Conservation (phyloP, 1,139 yeast species). For the Geotrichum fermentans region DNA sequence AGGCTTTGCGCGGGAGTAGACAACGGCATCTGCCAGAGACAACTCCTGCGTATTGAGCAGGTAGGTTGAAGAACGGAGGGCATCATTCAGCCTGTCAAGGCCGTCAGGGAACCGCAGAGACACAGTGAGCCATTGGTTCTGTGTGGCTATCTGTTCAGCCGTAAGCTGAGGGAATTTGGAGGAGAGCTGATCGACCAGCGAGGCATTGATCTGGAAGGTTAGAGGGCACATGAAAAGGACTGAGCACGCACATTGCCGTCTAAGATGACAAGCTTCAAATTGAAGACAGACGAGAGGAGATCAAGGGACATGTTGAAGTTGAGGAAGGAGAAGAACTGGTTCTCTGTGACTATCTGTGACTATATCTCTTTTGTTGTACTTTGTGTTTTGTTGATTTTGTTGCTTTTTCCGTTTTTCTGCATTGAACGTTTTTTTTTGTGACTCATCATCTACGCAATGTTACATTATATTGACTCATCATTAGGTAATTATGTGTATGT, state of each 20-base stretch:
- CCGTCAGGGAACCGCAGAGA: slow-evolving; percentile 58
- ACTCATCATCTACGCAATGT: background rate
- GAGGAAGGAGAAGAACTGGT: too few species aligned
- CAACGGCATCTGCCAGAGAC: slow-evolving; percentile 60
- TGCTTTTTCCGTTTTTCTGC: too few species aligned
- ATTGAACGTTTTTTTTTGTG: background rate
- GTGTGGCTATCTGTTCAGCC: slow-evolving; percentile 57
- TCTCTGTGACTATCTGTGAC: too few species aligned
- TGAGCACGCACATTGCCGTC: slow-evolving; percentile 21
- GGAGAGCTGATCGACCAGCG: slow-evolving; percentile 24
- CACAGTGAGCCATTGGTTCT: slow-evolving; percentile 75
- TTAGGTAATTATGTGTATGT: too few species aligned
- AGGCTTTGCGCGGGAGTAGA: slow-evolving; percentile 60
- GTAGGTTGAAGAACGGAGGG: slow-evolving; percentile 65
- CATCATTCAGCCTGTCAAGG: slow-evolving; percentile 55
- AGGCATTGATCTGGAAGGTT: slow-evolving; percentile 23
- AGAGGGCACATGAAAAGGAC: background rate
- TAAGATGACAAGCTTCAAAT: slow-evolving; percentile 26
- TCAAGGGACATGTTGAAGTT: slow-evolving; percentile 27
- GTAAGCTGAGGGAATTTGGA: slow-evolving; percentile 27
- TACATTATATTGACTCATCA: background rate
- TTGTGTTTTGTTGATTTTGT: too few species aligned
- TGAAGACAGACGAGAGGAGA: slow-evolving; percentile 29
- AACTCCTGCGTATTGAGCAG: slow-evolving; percentile 59
- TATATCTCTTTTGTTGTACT: background rate